phyloP scores from a whole-genome alignment of 2,329 filamentous ascomycete species.

The Fusarium nygamai region DNA sequence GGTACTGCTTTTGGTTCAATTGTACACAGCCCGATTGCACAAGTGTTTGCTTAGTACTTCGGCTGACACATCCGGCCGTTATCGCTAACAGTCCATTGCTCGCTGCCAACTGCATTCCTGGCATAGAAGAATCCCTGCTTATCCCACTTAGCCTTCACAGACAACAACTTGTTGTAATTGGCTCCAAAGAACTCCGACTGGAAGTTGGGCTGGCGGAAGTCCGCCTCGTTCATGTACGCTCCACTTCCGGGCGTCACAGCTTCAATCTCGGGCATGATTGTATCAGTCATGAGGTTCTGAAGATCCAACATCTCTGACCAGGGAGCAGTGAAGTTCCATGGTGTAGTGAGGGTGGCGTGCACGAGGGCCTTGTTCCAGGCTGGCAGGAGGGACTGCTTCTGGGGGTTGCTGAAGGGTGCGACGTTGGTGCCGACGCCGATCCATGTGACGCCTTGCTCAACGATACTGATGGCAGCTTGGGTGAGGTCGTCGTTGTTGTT shows the following conservation, averaged over 20 bases:
- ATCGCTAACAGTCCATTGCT: constrained; percentile 52
- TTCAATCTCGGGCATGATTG: constrained; percentile 42
- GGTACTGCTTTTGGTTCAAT: neutral
- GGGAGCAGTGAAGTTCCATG: constrained; percentile 39
- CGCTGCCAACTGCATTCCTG: constrained; percentile 60
- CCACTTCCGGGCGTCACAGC: constrained; percentile 54
- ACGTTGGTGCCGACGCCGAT: constrained; percentile 44
- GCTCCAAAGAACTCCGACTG: constrained; percentile 54
- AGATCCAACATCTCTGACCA: constrained; percentile 46
- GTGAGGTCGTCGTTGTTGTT: constrained; percentile 45
- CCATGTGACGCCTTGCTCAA: constrained; percentile 39
- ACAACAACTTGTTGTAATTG: constrained; percentile 55
- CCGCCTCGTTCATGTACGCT: constrained; percentile 63
- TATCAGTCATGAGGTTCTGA: constrained; percentile 46
- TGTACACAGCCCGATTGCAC: neutral
- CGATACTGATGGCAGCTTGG: constrained; percentile 42
- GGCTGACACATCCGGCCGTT: constrained; percentile 35
- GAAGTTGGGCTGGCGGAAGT: constrained; percentile 57
- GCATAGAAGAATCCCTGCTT: constrained; percentile 56
- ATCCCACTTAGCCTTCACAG: constrained; percentile 64
- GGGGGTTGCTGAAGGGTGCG: constrained; percentile 35
- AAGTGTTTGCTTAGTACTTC: neutral
- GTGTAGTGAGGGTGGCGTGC: constrained; percentile 41
- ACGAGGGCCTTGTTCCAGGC: constrained; percentile 51
- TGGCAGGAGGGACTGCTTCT: constrained; percentile 51